Base-by-base conservation (phyloP, 352 stramenopile species). In the Pilasporangium apinafurcum region DNA sequence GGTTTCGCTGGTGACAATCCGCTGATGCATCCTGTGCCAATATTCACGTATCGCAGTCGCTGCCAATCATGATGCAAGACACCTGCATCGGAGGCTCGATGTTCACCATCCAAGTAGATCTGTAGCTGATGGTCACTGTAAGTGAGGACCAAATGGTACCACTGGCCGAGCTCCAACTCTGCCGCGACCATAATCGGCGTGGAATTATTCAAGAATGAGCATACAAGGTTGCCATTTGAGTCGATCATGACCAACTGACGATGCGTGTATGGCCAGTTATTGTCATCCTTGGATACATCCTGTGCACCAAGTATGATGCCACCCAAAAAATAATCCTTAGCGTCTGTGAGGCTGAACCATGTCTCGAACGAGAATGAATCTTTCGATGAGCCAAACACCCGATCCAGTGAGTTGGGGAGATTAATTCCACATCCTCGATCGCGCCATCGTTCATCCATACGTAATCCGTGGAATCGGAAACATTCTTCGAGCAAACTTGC, bases 21-120 rank as follows among this genome's bases (percentile, higher is more conserved):
- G 24, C 72, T 82, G 51, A 86, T 82, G 51, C 70, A 86, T 9
- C 76, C 76, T 3, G 70, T 68, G 33, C 76, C 76, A 44, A 88
- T 56, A 32, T 73, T 86, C 20, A 70, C 56, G 46, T 83, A 50
- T 6, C 38, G 58, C 8, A 88, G 41, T 14, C 64, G 64, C 1
- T 37, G 27, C 73, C 76, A 86, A 16, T 75, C 64, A n/a, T 46
- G 46, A 35, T 76, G 57, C 25, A 85, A 47, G 20, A 57, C 37
- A 16, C 69, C 70, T 4, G 56, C 32, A 1, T 62, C 54, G 5
- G 62, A 57, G 20, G 72, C 29, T 10, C 68, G 71, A 38, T 82
- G 43, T 31, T 82, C 70, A 27, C 76, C 76, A 35, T 88, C 75
- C 22, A 88, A 29, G 31, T 80, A 88, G n/a, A 82, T 60, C 5